Evolutionary conservation across 176 grass and related monocot genomes (phyloP), one percentile per base, ranked within the genome.

Genomic region (Metroxylon sagu): DNA sequence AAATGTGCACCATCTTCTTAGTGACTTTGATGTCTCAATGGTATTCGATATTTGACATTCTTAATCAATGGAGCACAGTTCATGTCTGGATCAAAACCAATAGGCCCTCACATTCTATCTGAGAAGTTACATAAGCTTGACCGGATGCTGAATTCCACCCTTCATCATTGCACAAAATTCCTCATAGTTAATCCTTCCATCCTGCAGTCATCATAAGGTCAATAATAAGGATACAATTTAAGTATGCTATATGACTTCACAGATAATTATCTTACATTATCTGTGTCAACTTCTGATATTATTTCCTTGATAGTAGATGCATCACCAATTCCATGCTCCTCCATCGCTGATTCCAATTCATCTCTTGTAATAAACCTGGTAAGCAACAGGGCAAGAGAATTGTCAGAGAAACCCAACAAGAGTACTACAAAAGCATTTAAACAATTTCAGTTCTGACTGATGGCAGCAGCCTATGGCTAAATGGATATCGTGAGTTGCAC

Each of bases 131-230:
- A 89, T 79, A 19, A 88, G 92, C 69, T 70, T 88, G 55, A 79
- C 70, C 12, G 93, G 93, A 64, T 88, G 87, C 75, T 85, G 93
- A 7, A 78, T 52, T 39, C 87, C 93, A 27, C 87, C 82, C 82
- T 79, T 92, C 93, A 98, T 98, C 93, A 98, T 98, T n/a, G 93
- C 73, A 2, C 88, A 90, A 73, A 98, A 98, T 65, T 98, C 93
- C 25, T 98, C 87, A 3, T 98, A 98, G 72, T 98, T 98, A 8
- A 98, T 98, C 62, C 87, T 87, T 63, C 93, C 93, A 79, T 98
- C 93, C 93, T 43, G 35, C 35, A 43, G 35, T 43, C 35, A 49
- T 15, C 23, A 52, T 17, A 4, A 18, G 2, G 28, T 49, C 14
- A 26, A 43, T 14, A 21, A 50, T 50, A 43, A 14, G 2, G 35